Percentiles rank a stretch among this genome's conserved stretches.
These are phyloP conservation scores for Suillus alpinus DNA, from an alignment of 768 basidiomycete species.

Conservation along the genomic window DNA sequence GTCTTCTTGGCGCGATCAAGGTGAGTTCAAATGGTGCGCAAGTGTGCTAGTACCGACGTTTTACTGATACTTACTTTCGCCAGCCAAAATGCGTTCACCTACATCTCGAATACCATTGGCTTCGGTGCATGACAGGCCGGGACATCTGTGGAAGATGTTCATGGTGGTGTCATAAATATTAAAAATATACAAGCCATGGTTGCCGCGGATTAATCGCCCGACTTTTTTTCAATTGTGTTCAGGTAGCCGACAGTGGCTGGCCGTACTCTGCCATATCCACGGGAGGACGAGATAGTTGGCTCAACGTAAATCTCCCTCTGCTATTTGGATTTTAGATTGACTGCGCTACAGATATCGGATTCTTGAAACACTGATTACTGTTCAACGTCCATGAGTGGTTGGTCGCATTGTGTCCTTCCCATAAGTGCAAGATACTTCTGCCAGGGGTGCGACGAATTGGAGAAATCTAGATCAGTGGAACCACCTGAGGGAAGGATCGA, in stretches of 20 bases:
- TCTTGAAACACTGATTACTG: background rate
- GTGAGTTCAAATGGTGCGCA: background rate
- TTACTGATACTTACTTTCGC: background rate
- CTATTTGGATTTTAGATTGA: background rate
- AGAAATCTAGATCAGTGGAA: background rate
- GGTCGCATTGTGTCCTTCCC: background rate
- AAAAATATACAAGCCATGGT: background rate
- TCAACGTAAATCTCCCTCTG: background rate
- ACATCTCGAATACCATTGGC: background rate
- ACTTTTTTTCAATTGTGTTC: background rate
- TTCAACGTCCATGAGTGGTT: background rate
- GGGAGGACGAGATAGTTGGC: background rate
- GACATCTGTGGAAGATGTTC: background rate
- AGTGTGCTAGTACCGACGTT: background rate
- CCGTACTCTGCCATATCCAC: background rate
- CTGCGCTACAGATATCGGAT: background rate
- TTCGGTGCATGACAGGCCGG: background rate
- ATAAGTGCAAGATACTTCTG: background rate
- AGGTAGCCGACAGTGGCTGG: background rate
- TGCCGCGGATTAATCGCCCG: background rate
- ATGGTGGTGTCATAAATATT: background rate
- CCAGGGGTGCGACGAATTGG: background rate
- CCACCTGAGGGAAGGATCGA: background rate
- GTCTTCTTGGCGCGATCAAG: background rate
- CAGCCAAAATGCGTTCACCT: background rate